These are phyloP conservation scores for Acrocalymma vagum DNA, from an alignment of 2,329 filamentous ascomycete genomes.

Conservation along the genomic window DNA sequence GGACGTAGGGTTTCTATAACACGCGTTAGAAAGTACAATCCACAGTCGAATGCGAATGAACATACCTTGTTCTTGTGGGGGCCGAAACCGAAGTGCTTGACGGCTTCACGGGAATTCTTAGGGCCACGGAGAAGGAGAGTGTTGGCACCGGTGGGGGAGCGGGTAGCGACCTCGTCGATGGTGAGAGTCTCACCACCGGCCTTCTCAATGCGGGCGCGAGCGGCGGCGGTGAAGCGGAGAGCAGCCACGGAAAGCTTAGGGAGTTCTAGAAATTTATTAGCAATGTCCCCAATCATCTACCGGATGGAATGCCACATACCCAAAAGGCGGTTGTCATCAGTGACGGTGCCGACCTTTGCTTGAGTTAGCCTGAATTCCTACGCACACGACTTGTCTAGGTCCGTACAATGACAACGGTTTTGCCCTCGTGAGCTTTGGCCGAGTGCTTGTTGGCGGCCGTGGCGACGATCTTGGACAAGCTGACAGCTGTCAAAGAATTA, in stretches of 20 bases:
- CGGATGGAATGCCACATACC: slow-evolving; percentile 20
- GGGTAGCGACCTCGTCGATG: slow-evolving; percentile 95
- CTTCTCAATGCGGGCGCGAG: slow-evolving; percentile 90
- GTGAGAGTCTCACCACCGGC: slow-evolving; percentile 96
- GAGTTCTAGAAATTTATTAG: slow-evolving; percentile 70
- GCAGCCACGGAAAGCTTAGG: slow-evolving; percentile 95
- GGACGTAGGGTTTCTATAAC: slow-evolving; percentile 87
- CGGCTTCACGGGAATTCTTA: slow-evolving; percentile 96
- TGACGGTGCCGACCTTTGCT: slow-evolving; percentile 79
- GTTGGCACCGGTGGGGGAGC: slow-evolving; percentile 95
- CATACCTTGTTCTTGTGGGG: slow-evolving; percentile 96
- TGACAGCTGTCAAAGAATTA: slow-evolving; percentile 66
- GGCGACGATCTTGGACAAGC: slow-evolving; percentile 86
- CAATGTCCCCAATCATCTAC: neutral
- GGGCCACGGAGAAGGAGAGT: slow-evolving; percentile 96
- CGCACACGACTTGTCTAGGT: slow-evolving; percentile 1
- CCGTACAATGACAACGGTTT: slow-evolving; percentile 83
- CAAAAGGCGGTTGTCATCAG: slow-evolving; percentile 86
- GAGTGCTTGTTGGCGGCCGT: slow-evolving; percentile 61
- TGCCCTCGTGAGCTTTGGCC: slow-evolving; percentile 67
- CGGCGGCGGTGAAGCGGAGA: slow-evolving; percentile 95
- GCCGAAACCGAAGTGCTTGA: slow-evolving; percentile 99
- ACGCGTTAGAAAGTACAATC: too few species aligned
- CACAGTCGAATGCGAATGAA: too few species aligned
- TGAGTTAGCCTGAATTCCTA: slow-evolving; percentile 19